Base-by-base conservation (phyloP, 768 basidiomycete species). In the Hydnomerulius pinastri region DNA sequence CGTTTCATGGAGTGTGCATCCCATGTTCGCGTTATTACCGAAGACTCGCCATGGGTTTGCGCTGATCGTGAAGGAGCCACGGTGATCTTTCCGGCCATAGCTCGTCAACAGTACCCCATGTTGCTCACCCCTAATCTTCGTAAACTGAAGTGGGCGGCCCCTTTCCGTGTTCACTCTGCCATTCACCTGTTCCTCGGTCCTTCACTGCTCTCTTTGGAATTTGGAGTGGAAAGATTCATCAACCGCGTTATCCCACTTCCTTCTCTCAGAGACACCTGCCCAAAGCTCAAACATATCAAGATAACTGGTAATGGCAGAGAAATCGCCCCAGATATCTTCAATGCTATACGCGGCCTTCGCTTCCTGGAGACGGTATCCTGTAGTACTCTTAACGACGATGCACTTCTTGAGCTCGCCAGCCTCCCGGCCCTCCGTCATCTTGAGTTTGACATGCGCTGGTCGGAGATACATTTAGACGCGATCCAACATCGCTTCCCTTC, bases 121-220 rank as follows among this genome's bases (percentile, higher is more conserved):
- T 21, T 63, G 13, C 62, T 63, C 50, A 64, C 62, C 1, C 62
- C 62, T 6, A 55, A 58, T 35, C 62, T 64, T 29, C 62, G 48
- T 33, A 32, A 53, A 20, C 48, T 64, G 12, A 47, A 52, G 46
- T 63, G 62, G 62, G 47, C 44, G 17, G 24, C 55, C 15, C 40
- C 6, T 24, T 29, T 37, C n/a, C 39, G 21, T 4, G 17, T 25
- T 1, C 18, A 49, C 12, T 18, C 24, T 27, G 51, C 33, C 2
- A 53, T 63, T 50, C 64, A 61, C n/a, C 52, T 61, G 27, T 58
- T 64, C n/a, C 44, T 63, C 43, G 12, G 50, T 20, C 56, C 59
- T 37, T 54, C 59, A 13, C 48, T 63, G 20, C 42, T 43, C 0
- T 63, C 62, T 28, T 50, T 64, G 32, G 62, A 61, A 35, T 51